Evolutionary conservation across 129 eudicot species (phyloP), one percentile per base, ranked within the genome.

Genomic region (Kitagawia praeruptora): DNA sequence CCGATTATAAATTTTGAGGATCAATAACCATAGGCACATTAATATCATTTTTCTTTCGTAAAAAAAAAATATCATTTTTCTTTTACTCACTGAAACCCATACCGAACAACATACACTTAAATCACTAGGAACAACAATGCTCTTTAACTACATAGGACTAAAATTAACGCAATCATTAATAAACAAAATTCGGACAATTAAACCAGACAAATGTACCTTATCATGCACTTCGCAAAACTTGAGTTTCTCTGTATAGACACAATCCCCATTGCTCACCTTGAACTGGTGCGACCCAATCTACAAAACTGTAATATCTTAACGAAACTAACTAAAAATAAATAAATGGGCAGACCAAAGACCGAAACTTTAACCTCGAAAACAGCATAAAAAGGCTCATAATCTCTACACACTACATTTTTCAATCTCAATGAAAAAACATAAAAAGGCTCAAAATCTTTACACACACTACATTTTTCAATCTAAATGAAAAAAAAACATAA

Each of bases 191-290:
- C 0, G 5, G 41, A 67, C 23, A 31, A 6, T 12, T 1, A 37
- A 18, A 70, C 23, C 45, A 47, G 56, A 61, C 42, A 58, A 44
- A 34, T 84, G 79, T 39, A 95, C 99, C 97, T 95, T 95, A 77
- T 92, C 99, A 66, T 95, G 85, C 66, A 95, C 93, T 41, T 92
- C 93, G 51, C 97, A 92, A 39, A 84, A 85, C 97, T 95, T 95
- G 77, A 92, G 81, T 67, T 78, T 87, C 87, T 95, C 99, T 0
- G 87, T 78, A 53, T 84, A 95, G 42, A 95, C 86, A 81, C 85
- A 83, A 85, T 95, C 99, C 81, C 96, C 93, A 85, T 95, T 92
- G 96, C 99, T 95, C 79, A 95, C 99, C 88, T 95, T 95, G 84
- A 95, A 95, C 83, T 95, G 99, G 75, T 95, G 97, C 13, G 99